A percentile compares a stretch with the other conserved stretches of the same genome.
phyloP scores from a whole-genome alignment of 805 yeast genomes.

The Yarrowia porcina region DNA sequence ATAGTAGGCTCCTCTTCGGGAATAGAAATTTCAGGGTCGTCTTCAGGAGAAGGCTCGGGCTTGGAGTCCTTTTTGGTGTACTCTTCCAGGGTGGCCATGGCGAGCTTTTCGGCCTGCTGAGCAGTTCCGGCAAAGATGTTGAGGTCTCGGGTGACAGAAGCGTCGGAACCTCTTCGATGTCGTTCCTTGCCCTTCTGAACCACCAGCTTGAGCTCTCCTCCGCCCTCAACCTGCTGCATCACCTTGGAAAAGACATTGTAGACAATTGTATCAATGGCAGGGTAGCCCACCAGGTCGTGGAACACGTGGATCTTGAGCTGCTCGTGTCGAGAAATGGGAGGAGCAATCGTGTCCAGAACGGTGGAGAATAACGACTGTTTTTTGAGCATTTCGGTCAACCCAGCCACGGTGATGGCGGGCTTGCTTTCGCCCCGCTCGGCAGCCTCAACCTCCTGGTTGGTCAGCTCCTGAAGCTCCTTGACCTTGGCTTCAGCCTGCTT shows the following conservation, averaged over 20 bases:
- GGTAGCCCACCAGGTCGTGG: conserved; percentile 47
- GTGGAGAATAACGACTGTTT: conserved; percentile 39
- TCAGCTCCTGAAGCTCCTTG: conserved; percentile 38
- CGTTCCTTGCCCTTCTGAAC: conserved; percentile 47
- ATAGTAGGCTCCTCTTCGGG: conserved; percentile 31
- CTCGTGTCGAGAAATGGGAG: conserved; percentile 45
- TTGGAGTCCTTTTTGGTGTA: conserved; percentile 44
- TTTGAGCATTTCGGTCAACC: conserved; percentile 30
- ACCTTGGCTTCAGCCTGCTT: conserved; percentile 44
- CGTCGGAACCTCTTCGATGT: conserved; percentile 39
- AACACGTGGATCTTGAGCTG: conserved; percentile 44
- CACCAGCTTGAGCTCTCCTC: conserved; percentile 53
- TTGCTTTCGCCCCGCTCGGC: conserved; percentile 19
- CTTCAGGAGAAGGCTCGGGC: conserved; percentile 32
- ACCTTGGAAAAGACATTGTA: conserved; percentile 52
- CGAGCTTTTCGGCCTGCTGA: conserved; percentile 82
- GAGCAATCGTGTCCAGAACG: conserved; percentile 44
- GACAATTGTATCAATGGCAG: conserved; percentile 48
- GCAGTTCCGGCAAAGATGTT: conserved; percentile 72
- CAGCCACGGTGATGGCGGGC: conserved; percentile 27
- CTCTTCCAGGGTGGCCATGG: conserved; percentile 80
- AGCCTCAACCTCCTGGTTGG: conserved; percentile 34
- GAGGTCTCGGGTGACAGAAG: conserved; percentile 46
- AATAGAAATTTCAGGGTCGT: conserved; percentile 25
- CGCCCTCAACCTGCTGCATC: conserved; percentile 69